phyloP scores from a whole-genome alignment of 2,329 filamentous ascomycete genomes.

The Mycosphaerella arachidis region DNA sequence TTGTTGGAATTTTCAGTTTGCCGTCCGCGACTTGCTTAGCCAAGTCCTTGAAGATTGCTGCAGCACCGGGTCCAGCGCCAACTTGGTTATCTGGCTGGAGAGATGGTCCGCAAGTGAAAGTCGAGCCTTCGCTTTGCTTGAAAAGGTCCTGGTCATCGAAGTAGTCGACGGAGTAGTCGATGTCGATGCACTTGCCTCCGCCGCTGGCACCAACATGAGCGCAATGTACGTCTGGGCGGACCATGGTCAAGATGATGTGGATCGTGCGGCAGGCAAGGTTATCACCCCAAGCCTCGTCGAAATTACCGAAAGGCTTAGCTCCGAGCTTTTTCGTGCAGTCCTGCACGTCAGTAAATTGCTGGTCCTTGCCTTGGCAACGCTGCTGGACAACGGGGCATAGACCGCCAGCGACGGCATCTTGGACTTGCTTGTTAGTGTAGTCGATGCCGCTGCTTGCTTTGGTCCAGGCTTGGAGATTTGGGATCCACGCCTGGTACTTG shows the following conservation, averaged over 20 bases:
- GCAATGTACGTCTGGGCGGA: constrained; percentile 29
- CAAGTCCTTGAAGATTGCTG: constrained; percentile 1
- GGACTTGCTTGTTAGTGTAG: constrained; percentile 27
- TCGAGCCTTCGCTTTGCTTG: constrained; percentile 11
- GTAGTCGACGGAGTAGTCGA: constrained; percentile 26
- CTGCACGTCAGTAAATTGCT: constrained; percentile 32
- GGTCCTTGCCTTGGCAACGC: constrained; percentile 36
- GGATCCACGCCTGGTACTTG: constrained; percentile 44
- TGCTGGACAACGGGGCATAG: constrained; percentile 36
- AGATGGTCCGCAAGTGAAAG: constrained; percentile 15
- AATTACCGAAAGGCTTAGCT: constrained; percentile 38
- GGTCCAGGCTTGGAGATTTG: constrained; percentile 40
- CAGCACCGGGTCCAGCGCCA: constrained; percentile 6
- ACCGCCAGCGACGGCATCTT: constrained; percentile 28
- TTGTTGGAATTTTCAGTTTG: neutral
- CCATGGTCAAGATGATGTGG: constrained; percentile 37
- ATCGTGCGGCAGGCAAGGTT: constrained; percentile 42
- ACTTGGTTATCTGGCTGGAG: constrained; percentile 11
- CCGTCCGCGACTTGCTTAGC: constrained; percentile 1
- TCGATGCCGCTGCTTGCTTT: constrained; percentile 16
- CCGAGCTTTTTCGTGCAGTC: constrained; percentile 35
- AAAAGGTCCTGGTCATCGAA: constrained; percentile 27
- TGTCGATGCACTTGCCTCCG: constrained; percentile 29
- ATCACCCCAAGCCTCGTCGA: constrained; percentile 43
- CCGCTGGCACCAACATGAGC: constrained; percentile 31